phyloP scores from a whole-genome alignment of 2,329 filamentous ascomycete species.

The Malbranchea cinnamomea region DNA sequence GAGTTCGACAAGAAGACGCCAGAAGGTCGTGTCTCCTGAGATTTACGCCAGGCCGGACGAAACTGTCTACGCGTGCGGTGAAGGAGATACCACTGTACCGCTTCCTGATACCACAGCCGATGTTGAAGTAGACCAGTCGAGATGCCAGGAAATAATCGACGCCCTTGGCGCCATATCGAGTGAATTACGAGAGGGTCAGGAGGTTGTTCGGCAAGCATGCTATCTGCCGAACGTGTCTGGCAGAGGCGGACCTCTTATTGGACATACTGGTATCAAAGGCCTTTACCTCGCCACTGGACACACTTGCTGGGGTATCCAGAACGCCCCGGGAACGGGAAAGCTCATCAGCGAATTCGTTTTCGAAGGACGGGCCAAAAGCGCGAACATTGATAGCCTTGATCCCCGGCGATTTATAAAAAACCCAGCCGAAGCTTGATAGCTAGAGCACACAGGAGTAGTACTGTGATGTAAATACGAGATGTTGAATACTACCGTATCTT shows the following conservation, averaged over 20 bases:
- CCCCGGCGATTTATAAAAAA: constrained; percentile 53
- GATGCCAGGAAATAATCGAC: constrained; percentile 74
- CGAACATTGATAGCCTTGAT: constrained; percentile 50
- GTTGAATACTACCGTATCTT: too few species aligned
- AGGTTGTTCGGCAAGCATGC: constrained; percentile 73
- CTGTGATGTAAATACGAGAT: too few species aligned
- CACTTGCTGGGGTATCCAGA: constrained; percentile 97
- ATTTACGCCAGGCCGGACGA: constrained; percentile 82
- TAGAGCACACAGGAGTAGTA: too few species aligned
- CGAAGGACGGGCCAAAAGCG: constrained; percentile 54
- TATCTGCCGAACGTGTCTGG: constrained; percentile 64
- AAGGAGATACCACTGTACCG: constrained; percentile 61
- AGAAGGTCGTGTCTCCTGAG: constrained; percentile 63
- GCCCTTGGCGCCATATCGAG: constrained; percentile 48
- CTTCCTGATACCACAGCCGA: constrained; percentile 62
- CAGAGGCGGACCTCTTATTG: constrained; percentile 59
- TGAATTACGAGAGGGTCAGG: constrained; percentile 49
- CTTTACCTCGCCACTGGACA: constrained; percentile 76
- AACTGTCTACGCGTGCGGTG: constrained; percentile 88
- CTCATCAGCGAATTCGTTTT: constrained; percentile 66
- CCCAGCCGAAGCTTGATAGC: too few species aligned
- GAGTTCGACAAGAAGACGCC: constrained; percentile 33
- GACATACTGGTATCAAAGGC: constrained; percentile 56
- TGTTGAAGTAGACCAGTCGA: constrained; percentile 57
- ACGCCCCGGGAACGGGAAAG: constrained; percentile 75